Evolutionary conservation across 75 land plant species (phyloP).

Genomic region (Pinus tabuliformis): DNA sequence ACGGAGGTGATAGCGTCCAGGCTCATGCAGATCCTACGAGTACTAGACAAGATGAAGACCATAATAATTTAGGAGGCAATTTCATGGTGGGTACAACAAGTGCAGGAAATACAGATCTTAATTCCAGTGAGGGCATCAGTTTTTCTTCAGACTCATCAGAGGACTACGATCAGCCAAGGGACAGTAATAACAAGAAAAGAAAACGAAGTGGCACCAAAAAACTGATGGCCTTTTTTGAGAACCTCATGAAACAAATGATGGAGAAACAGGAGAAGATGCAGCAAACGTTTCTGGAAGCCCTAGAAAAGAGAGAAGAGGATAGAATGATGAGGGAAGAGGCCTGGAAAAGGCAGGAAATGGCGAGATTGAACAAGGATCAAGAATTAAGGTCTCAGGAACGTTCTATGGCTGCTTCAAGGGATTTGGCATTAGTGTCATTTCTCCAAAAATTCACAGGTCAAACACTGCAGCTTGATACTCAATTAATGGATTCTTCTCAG

Average conservation of each 20-base stretch:
- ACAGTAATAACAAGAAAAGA: slow-evolving; percentile 8
- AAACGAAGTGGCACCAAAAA: slow-evolving; percentile 8
- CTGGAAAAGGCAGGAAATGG: slow-evolving; percentile 41
- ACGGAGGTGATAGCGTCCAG: too few relatives aligned
- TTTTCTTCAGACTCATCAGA: slow-evolving; percentile 1
- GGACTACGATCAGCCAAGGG: background rate
- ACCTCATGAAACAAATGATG: slow-evolving; percentile 25
- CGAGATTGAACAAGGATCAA: slow-evolving; percentile 28
- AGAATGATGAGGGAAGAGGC: slow-evolving; percentile 40
- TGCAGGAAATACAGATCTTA: background rate
- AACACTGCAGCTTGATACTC: slow-evolving; percentile 14
- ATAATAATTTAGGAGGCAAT: background rate
- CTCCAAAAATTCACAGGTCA: slow-evolving; percentile 43
- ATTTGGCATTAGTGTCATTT: slow-evolving; percentile 37
- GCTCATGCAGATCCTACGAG: background rate
- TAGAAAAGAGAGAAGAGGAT: slow-evolving; percentile 34
- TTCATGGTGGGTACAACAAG: background rate
- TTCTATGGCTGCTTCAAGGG: slow-evolving; percentile 29
- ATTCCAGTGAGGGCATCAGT: background rate
- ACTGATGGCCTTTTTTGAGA: slow-evolving; percentile 27
- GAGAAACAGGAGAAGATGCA: slow-evolving; percentile 50
- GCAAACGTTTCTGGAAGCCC: slow-evolving; percentile 31
- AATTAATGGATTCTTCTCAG: background rate
- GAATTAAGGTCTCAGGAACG: slow-evolving; percentile 37
- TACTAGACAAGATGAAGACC: background rate